Evolutionary conservation across 768 basidiomycete species (phyloP), one percentile per base, ranked within the genome.

Genomic region (Podaxis sp.): DNA sequence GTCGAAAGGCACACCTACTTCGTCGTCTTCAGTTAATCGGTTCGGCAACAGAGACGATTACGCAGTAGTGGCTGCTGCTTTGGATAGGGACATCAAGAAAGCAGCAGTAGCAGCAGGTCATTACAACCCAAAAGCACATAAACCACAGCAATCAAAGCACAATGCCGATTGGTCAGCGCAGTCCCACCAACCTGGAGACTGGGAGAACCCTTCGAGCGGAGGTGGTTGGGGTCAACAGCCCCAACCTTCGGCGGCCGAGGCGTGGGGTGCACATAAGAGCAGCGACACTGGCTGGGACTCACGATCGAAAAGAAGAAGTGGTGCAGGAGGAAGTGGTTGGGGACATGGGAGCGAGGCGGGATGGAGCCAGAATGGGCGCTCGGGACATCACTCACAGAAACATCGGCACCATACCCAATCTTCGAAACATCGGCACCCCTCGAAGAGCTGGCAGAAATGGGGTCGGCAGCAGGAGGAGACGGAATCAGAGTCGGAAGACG

Each of bases 361-460:
- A 36, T 59, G 59, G 59, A 59, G 59, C 24, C 63, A 64, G 38
- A 47, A n/a, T 24, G 60, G 60, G 22, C 47, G 41, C 9, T 61
- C 52, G 17, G 56, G 54, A 17, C 63, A 67, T 53, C 61, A 57
- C 7, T 64, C 65, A 17, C 69, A 65, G 29, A 63, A 64, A 24
- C 66, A 60, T 19, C 65, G 53, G 27, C 53, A 59, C 36, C 55
- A 62, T 40, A n/a, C 50, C 9, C 25, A 57, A 46, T 12, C 55
- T 47, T 50, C 24, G 22, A 62, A 63, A 15, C 66, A 65, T 40
- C 61, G 59, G 19, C 66, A 68, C 52, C 68, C 69, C 13, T 62
- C 66, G n/a, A 67, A 69, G 59, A 72, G 68, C 60, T 76, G 75
- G 75, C 68, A 74, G 59, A 63, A 66, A 29, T 75, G 75, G 75